Conservation (phyloP, 202 grass and related monocot species). For the Panicum virgatum region DNA sequence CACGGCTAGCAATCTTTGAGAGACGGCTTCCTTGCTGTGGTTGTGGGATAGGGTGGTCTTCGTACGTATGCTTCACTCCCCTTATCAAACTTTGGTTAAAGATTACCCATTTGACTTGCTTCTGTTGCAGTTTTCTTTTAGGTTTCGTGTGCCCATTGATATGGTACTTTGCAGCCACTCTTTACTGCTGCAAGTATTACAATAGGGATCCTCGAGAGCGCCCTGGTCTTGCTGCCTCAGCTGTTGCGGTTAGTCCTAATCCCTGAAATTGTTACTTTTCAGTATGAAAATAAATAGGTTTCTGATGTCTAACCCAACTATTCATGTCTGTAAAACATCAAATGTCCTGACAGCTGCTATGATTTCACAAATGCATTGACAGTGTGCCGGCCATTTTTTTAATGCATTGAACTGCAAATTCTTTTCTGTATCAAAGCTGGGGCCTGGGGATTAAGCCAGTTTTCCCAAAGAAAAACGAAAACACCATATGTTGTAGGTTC, state of each 20-base stretch:
- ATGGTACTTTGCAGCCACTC: slow-evolving; percentile 73
- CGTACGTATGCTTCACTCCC: slow-evolving; percentile 54
- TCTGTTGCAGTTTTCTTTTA: slow-evolving; percentile 80
- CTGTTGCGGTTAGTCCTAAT: slow-evolving; percentile 63
- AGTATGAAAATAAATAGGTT: not conserved
- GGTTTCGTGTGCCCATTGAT: slow-evolving; percentile 89
- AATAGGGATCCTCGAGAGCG: slow-evolving; percentile 88
- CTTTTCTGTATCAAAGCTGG: not conserved
- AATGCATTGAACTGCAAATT: not conserved
- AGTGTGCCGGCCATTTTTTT: not conserved
- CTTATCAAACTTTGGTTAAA: slow-evolving; percentile 14
- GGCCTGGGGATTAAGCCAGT: not conserved
- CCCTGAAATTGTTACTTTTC: not conserved
- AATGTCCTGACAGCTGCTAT: not conserved
- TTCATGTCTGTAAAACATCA: slow-evolving; percentile 17
- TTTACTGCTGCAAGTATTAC: slow-evolving; percentile 85
- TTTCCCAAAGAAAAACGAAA: not conserved
- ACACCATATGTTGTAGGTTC: not conserved
- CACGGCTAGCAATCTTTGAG: slow-evolving; percentile 77
- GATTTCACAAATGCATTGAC: not conserved
- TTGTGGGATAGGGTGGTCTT: slow-evolving; percentile 97
- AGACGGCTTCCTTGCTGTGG: slow-evolving; percentile 81
- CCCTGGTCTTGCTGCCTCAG: slow-evolving; percentile 77
- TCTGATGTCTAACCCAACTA: not conserved
- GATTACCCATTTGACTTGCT: slow-evolving; percentile 25